A percentile compares a stretch with the other conserved stretches of the same genome.
Evolutionary conservation across 2,329 filamentous ascomycete species (phyloP).

Genomic region (Colletotrichum phormii): DNA sequence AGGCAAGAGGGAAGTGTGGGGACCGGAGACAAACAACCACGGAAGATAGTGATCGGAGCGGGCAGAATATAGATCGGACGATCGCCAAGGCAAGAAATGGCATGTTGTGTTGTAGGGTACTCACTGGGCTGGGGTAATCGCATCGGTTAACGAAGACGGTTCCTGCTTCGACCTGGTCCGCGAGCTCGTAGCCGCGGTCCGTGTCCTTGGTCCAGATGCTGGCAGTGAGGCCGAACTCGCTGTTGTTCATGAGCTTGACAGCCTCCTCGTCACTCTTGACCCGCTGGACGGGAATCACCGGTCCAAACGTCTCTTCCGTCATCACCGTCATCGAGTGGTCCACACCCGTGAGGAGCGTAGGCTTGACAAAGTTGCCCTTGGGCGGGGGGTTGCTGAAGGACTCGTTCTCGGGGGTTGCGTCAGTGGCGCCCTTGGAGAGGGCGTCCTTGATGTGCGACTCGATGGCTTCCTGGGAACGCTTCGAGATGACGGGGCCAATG

Average conservation of each 20-base stretch:
- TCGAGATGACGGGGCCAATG: conserved; percentile 89
- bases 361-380: conserved; percentile 90
- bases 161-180: conserved; percentile 86
- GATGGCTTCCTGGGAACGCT: conserved; percentile 80
- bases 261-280: conserved; percentile 86
- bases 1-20: background rate
- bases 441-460: conserved; percentile 85
- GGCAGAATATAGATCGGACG: background rate
- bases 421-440: conserved; percentile 82
- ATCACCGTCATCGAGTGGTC: conserved; percentile 89
- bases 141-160: conserved; percentile 97
- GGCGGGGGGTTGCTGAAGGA: conserved; percentile 78
- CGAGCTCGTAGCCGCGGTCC: conserved; percentile 78
- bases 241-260: conserved; percentile 90
- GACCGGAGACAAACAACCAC: conserved; percentile 20
- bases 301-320: conserved; percentile 95
- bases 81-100: background rate
- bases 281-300: conserved; percentile 90
- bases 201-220: conserved; percentile 97
- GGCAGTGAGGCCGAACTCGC: conserved; percentile 93
- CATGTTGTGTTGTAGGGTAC: conserved; percentile 48
- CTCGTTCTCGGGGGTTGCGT: conserved; percentile 85
- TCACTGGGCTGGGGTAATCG: conserved; percentile 90
- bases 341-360: conserved; percentile 83
- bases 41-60: background rate